phyloP scores from a whole-genome alignment of 2,329 filamentous ascomycete species.

The Thelonectria blattea region DNA sequence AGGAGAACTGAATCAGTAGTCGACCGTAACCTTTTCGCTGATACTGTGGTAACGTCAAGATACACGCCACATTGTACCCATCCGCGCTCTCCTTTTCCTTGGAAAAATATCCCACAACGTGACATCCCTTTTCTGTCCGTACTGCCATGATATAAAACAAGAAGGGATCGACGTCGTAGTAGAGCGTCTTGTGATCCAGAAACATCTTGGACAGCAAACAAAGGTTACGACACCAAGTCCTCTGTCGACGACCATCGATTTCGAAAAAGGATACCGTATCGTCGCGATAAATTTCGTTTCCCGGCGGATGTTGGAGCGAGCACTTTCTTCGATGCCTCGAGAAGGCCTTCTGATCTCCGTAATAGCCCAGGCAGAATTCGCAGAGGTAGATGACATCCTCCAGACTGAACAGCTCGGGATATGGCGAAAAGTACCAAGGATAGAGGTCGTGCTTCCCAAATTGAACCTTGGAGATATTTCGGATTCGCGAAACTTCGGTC shows the following conservation, averaged over 20 bases:
- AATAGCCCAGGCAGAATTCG: conserved; percentile 96
- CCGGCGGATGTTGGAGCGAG: conserved; percentile 87
- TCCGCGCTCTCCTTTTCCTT: conserved; percentile 98
- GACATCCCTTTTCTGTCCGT: conserved; percentile 85
- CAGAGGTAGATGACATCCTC: conserved; percentile 94
- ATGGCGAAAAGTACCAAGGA: conserved; percentile 99
- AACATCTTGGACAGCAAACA: conserved; percentile 96
- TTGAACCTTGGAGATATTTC: conserved; percentile 88
- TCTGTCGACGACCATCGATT: conserved; percentile 91
- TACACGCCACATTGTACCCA: conserved; percentile 97
- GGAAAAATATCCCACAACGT: conserved; percentile 98
- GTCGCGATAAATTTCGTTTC: conserved; percentile 98
- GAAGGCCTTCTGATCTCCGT: conserved; percentile 82
- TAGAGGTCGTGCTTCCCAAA: conserved; percentile 93
- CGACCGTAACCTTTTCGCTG: conserved; percentile 94
- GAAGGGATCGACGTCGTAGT: conserved; percentile 99
- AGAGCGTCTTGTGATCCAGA: conserved; percentile 95
- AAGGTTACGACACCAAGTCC: conserved; percentile 95
- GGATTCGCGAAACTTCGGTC: neutral
- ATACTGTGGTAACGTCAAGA: conserved; percentile 93
- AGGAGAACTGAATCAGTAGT: conserved; percentile 94
- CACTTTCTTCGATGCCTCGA: conserved; percentile 88
- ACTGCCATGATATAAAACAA: conserved; percentile 98
- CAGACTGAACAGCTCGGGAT: conserved; percentile 86
- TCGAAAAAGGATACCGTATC: conserved; percentile 95